Base-by-base conservation (phyloP, 2,329 filamentous ascomycete genomes). In the Penicillium expansum region DNA sequence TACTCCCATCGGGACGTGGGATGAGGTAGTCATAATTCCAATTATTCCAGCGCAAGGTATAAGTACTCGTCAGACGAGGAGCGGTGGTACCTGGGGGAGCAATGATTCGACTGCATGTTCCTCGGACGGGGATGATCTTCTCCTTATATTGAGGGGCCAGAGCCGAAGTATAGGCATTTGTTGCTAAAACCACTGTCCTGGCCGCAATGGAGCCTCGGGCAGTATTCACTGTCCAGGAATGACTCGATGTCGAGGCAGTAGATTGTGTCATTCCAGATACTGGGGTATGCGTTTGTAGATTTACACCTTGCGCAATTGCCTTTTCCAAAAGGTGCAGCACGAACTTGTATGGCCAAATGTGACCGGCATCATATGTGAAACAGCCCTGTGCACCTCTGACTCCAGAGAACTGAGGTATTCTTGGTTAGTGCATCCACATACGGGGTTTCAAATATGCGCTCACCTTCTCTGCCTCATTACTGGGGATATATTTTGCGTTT, bases 141-240 rank as follows among this genome's bases (percentile, higher is more conserved):
- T 86, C 84, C 9, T 83, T 79, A 64, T 93, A 87, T 33, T 77
- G 69, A 0, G 90, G 90, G 1, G 93, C 76, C 4, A 96, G 79
- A 58, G 86, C 82, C 1, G 90, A 90, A 0, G 91, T 92, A 72
- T 96, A 95, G 4, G 80, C 92, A 69, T 96, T 96, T 0, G 89
- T 93, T 5, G 90, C 88, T 16, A 96, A 81, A 18, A 96, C 80
- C 20, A 96, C 83, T 33, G 83, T 80, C 13, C 77, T 75, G 1
- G 91, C 80, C 0, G 71, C 70, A 54, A 95, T 81, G 41, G 74
- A 77, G n/a, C 91, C 92, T 22, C 91, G 84, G 0, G 80, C 33
- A 0, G 91, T 95, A 45, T 85, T 77, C 0, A 91, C 76, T 0
- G 80, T 78, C 85, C 89, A 92, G 3, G 69, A 68, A 10, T 66